These are phyloP conservation scores for Taphrina pruni DNA, from an alignment of 1,139 yeast species.

Conservation along the genomic window DNA sequence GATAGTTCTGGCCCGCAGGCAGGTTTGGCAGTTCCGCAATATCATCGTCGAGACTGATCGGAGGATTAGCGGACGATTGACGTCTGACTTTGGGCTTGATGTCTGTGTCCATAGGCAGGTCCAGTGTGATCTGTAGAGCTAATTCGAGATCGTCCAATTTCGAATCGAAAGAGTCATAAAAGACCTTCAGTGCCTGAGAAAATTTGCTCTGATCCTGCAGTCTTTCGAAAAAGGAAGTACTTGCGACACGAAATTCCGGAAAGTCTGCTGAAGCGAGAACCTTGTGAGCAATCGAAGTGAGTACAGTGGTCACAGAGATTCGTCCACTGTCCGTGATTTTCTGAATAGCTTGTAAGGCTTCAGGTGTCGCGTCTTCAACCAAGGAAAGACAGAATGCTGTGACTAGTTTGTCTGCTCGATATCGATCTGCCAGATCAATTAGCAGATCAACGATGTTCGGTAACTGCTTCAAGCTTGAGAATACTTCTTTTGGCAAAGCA, in stretches of 20 bases:
- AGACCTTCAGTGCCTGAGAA: neutral
- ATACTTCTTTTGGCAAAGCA: conserved; percentile 34
- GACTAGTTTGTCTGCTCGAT: conserved; percentile 42
- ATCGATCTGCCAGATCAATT: conserved; percentile 34
- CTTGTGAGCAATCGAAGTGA: conserved; percentile 20
- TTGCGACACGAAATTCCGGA: conserved; percentile 31
- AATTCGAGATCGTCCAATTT: conserved; percentile 25
- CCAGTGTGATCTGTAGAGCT: conserved; percentile 35
- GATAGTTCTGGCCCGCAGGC: conserved; percentile 10
- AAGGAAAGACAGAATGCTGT: conserved; percentile 32
- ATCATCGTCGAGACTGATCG: conserved; percentile 17
- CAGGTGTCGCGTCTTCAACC: conserved; percentile 45
- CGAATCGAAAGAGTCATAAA: conserved; percentile 12
- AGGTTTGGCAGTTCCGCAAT: conserved; percentile 27
- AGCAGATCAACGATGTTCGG: conserved; percentile 45
- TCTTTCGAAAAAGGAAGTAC: conserved; percentile 18
- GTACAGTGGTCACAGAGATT: conserved; percentile 7
- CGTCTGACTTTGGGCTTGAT: conserved; percentile 11
- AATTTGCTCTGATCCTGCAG: neutral
- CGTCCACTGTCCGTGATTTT: conserved; percentile 41
- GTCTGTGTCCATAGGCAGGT: conserved; percentile 9
- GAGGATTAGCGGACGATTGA: conserved; percentile 14
- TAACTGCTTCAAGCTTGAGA: conserved; percentile 16
- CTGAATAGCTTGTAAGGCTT: conserved; percentile 51
- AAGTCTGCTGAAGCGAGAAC: conserved; percentile 38